Conservation (phyloP, 495 filamentous ascomycete species). For the Bryoglossum gracile region DNA sequence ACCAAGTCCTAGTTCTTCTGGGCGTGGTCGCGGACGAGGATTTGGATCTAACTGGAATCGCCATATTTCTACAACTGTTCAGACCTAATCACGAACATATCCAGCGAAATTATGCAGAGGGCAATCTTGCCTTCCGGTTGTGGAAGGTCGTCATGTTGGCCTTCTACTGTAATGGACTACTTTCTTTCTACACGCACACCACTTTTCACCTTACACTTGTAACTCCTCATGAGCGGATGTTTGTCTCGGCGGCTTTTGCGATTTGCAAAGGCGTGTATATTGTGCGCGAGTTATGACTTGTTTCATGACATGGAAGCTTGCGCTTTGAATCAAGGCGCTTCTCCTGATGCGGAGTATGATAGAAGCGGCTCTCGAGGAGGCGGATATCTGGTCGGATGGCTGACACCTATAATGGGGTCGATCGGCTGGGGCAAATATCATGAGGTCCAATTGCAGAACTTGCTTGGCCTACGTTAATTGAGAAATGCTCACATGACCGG, state of each 20-base stretch:
- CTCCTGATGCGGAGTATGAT: background rate
- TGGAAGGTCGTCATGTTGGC: conserved; percentile 2
- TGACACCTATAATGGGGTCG: too few species aligned
- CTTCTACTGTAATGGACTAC: conserved; percentile 14
- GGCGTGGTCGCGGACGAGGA: conserved; percentile 19
- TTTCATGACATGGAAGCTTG: conserved; percentile 13
- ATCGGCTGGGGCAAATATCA: conserved; percentile 2
- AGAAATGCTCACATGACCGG: background rate
- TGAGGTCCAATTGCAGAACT: conserved; percentile 12
- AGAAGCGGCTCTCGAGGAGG: background rate
- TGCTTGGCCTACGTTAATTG: conserved; percentile 8
- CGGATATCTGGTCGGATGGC: conserved; percentile 4
- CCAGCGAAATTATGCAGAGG: background rate
- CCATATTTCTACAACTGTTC: conserved; percentile 20
- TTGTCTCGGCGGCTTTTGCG: conserved; percentile 22
- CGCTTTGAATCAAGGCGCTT: conserved; percentile 2
- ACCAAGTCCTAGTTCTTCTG: conserved; percentile 10
- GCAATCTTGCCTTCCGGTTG: background rate
- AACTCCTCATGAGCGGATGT: conserved; percentile 22
- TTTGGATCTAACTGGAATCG: conserved; percentile 19
- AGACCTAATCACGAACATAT: conserved; percentile 13
- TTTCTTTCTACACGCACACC: conserved; percentile 11
- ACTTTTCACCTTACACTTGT: conserved; percentile 18
- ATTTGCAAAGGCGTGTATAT: conserved; percentile 22
- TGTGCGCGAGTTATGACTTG: conserved; percentile 9